Evolutionary conservation across 1,139 yeast species (phyloP).

Genomic region (Yamadazyma dendronema): DNA sequence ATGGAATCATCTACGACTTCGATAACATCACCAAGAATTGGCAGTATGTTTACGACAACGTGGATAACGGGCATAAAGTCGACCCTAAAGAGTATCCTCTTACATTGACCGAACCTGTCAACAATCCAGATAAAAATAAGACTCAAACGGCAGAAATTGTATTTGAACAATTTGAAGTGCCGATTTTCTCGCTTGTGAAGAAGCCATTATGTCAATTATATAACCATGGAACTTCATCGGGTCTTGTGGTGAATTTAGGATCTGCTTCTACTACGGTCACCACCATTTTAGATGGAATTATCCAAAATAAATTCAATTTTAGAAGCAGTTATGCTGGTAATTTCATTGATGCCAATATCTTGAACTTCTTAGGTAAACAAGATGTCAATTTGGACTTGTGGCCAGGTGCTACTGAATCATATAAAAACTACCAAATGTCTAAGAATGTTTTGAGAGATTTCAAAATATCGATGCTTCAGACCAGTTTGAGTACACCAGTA

Average conservation of each 20-base stretch:
- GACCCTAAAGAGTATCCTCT: conserved; percentile 58
- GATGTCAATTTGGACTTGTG: conserved; percentile 18
- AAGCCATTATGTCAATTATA: conserved; percentile 69
- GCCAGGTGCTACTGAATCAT: conserved; percentile 40
- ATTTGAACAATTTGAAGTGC: conserved; percentile 63
- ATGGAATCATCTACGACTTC: conserved; percentile 67
- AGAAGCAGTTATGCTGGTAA: conserved; percentile 71
- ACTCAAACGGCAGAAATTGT: conserved; percentile 57
- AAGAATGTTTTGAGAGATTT: conserved; percentile 48
- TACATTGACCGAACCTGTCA: conserved; percentile 62
- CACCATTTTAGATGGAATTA: conserved; percentile 69
- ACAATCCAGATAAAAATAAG: conserved; percentile 57
- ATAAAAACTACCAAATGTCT: conserved; percentile 43
- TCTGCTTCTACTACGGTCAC: conserved; percentile 60
- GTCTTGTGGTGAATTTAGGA: conserved; percentile 70
- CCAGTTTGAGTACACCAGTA: conserved; percentile 19
- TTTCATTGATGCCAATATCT: conserved; percentile 55
- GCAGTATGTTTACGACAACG: conserved; percentile 52
- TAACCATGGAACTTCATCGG: conserved; percentile 65
- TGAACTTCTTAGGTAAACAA: conserved; percentile 36
- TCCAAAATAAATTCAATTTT: conserved; percentile 57
- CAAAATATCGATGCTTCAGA: conserved; percentile 39
- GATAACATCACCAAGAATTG: conserved; percentile 59
- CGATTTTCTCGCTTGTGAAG: conserved; percentile 65
- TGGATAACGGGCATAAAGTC: conserved; percentile 43